These are phyloP conservation scores for Chlamydomonas reinhardtii DNA, from an alignment of 163 green algal genomes.

Conservation along the genomic window DNA sequence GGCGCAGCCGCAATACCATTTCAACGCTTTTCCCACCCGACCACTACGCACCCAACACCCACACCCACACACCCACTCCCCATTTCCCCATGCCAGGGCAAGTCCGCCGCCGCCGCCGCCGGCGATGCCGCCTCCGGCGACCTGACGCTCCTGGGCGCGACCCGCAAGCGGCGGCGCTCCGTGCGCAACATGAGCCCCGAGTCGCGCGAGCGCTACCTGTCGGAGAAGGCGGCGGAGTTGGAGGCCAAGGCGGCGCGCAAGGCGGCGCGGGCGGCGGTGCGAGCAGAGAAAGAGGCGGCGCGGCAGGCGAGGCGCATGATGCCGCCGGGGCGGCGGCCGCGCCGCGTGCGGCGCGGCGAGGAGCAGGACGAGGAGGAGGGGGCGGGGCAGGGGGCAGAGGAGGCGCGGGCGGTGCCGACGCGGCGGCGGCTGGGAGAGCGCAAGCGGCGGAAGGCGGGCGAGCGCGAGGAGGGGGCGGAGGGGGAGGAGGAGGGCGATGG, in stretches of 20 bases:
- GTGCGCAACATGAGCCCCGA: constrained; percentile 11
- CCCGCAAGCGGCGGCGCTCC: not conserved
- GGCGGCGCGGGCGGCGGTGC: not conserved
- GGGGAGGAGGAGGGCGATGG: too few species aligned
- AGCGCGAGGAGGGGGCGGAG: too few species aligned
- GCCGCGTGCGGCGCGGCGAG: not conserved
- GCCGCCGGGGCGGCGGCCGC: not conserved
- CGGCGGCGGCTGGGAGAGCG: too few species aligned
- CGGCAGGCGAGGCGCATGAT: not conserved
- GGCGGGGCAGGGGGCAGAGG: not conserved
- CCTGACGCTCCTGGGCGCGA: too few species aligned
- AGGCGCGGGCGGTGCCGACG: not conserved
- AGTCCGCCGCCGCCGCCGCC: too few species aligned
- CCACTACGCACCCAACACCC: too few species aligned
- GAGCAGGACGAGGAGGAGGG: not conserved
- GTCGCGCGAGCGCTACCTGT: not conserved
- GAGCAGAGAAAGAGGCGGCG: not conserved
- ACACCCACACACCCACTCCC: too few species aligned
- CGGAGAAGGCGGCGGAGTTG: not conserved
- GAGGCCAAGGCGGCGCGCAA: constrained; percentile 15
- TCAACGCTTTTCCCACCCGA: too few species aligned
- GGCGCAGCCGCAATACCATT: too few species aligned
- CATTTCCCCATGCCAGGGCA: too few species aligned
- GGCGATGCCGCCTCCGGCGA: too few species aligned
- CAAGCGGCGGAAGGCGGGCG: not conserved